These are phyloP conservation scores for Henningerozyma blattae DNA, from an alignment of 805 yeast species.

Conservation along the genomic window DNA sequence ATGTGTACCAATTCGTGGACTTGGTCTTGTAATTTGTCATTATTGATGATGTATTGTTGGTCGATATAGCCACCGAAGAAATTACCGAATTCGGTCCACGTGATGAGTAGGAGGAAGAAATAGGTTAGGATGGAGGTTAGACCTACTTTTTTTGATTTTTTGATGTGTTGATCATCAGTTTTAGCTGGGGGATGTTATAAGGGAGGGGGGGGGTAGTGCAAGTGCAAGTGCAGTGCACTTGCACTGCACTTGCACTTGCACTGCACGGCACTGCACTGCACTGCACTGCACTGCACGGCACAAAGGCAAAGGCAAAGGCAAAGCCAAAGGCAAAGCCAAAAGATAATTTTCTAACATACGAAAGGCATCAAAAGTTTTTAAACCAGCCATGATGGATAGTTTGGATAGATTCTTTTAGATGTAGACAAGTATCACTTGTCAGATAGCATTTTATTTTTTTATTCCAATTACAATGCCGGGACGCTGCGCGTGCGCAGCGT, in stretches of 20 bases:
- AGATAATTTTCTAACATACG: conserved; percentile 32
- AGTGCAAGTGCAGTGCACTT: background rate
- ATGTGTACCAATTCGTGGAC: conserved; percentile 49
- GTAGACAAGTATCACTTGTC: too few relatives aligned
- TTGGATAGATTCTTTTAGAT: too few relatives aligned
- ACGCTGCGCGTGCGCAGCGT: too few relatives aligned
- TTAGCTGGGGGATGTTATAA: conserved; percentile 41
- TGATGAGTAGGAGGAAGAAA: conserved; percentile 48
- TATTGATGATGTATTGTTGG: conserved; percentile 68
- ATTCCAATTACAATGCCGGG: too few relatives aligned
- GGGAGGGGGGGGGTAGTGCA: background rate
- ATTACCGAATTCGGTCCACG: conserved; percentile 80
- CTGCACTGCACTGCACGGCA: too few relatives aligned
- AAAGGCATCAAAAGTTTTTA: conserved; percentile 60
- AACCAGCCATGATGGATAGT: conserved; percentile 27
- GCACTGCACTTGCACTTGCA: background rate
- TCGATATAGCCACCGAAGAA: conserved; percentile 73
- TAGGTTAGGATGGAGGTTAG: conserved; percentile 53
- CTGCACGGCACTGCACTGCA: too few relatives aligned
- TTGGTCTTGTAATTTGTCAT: too few relatives aligned
- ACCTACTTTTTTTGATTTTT: conserved; percentile 70
- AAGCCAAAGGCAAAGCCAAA: background rate
- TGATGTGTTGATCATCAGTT: conserved; percentile 55
- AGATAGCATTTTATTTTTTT: too few relatives aligned
- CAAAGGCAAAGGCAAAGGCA: too few relatives aligned